Base-by-base conservation (phyloP, 352 stramenopile species). In the Phytopythium oedochilum region DNA sequence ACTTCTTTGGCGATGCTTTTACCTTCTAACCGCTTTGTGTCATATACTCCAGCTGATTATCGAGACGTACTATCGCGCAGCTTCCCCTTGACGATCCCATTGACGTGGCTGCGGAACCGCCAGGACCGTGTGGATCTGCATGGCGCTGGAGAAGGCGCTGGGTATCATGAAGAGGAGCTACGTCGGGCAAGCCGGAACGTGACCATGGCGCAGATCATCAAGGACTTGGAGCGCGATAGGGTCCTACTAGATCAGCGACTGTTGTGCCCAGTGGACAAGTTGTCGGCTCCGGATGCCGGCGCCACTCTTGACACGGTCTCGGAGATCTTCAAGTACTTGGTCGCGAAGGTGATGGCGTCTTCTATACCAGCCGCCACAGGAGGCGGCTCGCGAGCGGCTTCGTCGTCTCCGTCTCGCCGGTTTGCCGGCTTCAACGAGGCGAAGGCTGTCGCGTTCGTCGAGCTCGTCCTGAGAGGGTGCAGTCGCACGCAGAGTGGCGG, bases 201-300 rank as follows among this genome's bases (percentile, higher is more conserved):
- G 58, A 81, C 70, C 48, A 89, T 92, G 76, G 64, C 86, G 28
- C 81, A 92, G 61, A 75, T 92, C 40, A 76, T 89, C 26, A 89
- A 89, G 22, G 81, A 92, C 35, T 63, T 92, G n/a, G 78, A 77
- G 34, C 78, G 81, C 0, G 81, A 92, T 51, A 70, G 74, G 23
- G 68, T 89, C 32, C 63, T 88, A 3, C 61, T 92, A 28, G 78
- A 89, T 54, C 64, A 75, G 12, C 66, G 66, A 10, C 66, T 82
- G 20, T 68, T 88, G 31, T 73, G 63, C 39, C 59, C 55, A 38
- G 54, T 35, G 5, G 49, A 29, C 17, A 44, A 14, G 3, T 26
- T 28, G 38, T 34, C 20, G 8, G 20, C 39, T 46, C 39, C 3
- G 22, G 22, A 22, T 22, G 9, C 40, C 22, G 34, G 49, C 34